phyloP scores from a whole-genome alignment of 495 filamentous ascomycete genomes.

The Talaromyces nanjingensis region DNA sequence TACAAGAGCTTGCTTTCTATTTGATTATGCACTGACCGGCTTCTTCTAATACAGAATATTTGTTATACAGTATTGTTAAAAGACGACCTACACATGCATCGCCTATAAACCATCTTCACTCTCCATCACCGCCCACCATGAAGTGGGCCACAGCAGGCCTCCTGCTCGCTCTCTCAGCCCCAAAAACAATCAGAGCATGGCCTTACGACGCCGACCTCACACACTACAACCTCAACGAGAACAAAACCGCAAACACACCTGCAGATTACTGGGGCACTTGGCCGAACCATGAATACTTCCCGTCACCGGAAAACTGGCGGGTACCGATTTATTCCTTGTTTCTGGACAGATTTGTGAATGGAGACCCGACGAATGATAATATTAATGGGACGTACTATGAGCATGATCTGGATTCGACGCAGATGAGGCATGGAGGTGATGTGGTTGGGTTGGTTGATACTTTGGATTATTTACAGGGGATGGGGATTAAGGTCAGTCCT shows the following conservation, averaged over 20 bases:
- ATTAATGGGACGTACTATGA: constrained; percentile 63
- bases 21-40: neutral
- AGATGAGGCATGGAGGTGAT: constrained; percentile 71
- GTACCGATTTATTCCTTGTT: constrained; percentile 68
- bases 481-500: constrained; percentile 57
- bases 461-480: constrained; percentile 67
- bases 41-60: neutral
- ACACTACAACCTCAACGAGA: constrained; percentile 57
- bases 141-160: constrained; percentile 22
- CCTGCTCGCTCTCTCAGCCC: constrained; percentile 23
- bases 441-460: constrained; percentile 56
- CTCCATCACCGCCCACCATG: neutral
- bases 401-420: constrained; percentile 60
- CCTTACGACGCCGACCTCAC: constrained; percentile 47
- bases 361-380: constrained; percentile 66
- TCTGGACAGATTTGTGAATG: constrained; percentile 65
- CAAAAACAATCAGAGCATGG: constrained; percentile 33
- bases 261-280: constrained; percentile 59
- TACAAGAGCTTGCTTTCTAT: neutral
- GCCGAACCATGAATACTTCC: constrained; percentile 36
- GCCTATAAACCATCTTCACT: neutral
- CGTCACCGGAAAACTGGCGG: constrained; percentile 62
- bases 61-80: neutral
- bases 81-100: neutral
- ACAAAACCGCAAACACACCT: constrained; percentile 49